These are phyloP conservation scores for Dactylis glomerata DNA, from an alignment of 176 grass and related monocot genomes.

Conservation along the genomic window DNA sequence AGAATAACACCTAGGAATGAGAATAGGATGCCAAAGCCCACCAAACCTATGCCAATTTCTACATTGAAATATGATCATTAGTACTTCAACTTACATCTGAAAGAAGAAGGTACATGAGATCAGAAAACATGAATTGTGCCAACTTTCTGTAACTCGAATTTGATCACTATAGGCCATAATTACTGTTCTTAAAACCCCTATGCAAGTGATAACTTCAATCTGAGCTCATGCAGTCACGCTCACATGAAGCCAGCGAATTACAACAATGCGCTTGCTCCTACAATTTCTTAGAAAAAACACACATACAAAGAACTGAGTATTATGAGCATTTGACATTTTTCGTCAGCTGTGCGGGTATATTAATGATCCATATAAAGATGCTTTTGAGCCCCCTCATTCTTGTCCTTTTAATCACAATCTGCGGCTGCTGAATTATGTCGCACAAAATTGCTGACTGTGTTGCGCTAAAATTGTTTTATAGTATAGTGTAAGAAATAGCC, in stretches of 20 bases:
- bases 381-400: background rate
- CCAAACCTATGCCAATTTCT: slow-evolving; percentile 91
- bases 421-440: background rate
- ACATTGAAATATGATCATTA: slow-evolving; percentile 39
- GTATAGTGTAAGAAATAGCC: background rate
- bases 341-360: background rate
- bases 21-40: slow-evolving; percentile 91
- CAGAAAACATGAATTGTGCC: background rate
- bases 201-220: background rate
- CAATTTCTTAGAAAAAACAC: background rate
- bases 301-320: background rate
- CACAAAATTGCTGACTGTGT: background rate
- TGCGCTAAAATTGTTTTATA: background rate
- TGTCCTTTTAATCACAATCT: background rate
- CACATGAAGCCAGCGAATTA: background rate
- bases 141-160: slow-evolving; percentile 29
- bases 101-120: slow-evolving; percentile 13
- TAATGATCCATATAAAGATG: background rate
- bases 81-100: background rate
- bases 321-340: background rate
- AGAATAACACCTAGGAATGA: slow-evolving; percentile 85
- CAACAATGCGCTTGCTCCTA: background rate
- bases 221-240: background rate
- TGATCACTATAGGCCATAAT: slow-evolving; percentile 2
- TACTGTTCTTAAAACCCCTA: slow-evolving; percentile 8